Evolutionary conservation across 139 green algal species (phyloP).

Genomic region (Haematococcus sp.): DNA sequence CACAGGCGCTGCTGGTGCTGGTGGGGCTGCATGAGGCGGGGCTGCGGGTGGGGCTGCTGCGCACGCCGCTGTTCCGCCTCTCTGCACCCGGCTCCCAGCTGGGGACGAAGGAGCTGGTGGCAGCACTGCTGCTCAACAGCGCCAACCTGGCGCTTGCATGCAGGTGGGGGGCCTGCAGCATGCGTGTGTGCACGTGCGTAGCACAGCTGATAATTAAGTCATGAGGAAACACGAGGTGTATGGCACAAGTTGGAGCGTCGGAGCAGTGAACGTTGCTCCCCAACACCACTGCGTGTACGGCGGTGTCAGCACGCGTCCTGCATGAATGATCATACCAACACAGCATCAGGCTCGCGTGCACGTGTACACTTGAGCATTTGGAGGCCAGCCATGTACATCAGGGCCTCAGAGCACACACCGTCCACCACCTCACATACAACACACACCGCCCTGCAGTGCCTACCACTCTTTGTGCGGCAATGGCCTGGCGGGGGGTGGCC

Average conservation of each 20-base stretch:
- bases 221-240: no score
- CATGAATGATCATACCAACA: no score
- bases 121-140: conserved; percentile 66
- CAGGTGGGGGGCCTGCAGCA: conserved; percentile 36
- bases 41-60: conserved; percentile 45
- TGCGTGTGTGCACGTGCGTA: no score
- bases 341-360: no score
- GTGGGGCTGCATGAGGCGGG: conserved; percentile 47
- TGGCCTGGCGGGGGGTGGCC: conserved; percentile 2
- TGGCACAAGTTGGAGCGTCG: no score
- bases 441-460: conserved; percentile 61
- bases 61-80: conserved; percentile 25
- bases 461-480: conserved; percentile 83
- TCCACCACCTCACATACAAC: not conserved
- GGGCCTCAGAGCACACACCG: no score
- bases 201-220: no score
- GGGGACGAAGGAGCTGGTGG: conserved; percentile 29
- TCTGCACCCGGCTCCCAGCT: not conserved
- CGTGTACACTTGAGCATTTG: no score
- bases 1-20: conserved; percentile 52
- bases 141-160: conserved; percentile 60
- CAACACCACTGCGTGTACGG: no score
- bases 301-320: no score
- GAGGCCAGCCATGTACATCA: no score
- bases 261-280: no score